These are phyloP conservation scores for Aspergillus nomiae DNA, from an alignment of 2,329 filamentous ascomycete genomes.

Conservation along the genomic window DNA sequence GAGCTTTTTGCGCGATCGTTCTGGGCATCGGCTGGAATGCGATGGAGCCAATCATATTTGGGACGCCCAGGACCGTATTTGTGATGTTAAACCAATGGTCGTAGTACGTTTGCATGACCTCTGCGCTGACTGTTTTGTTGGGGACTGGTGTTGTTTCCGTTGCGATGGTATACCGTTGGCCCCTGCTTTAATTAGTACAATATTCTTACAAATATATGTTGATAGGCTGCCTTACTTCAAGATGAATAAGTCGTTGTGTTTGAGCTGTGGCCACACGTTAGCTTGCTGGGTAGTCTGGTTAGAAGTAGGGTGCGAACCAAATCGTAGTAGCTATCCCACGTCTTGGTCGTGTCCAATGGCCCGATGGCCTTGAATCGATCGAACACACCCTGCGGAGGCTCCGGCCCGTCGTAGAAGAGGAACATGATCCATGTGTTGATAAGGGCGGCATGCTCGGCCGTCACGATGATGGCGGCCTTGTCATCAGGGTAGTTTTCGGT, in stretches of 20 bases:
- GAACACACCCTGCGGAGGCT: conserved; percentile 57
- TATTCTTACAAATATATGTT: too few species aligned
- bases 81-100: conserved; percentile 37
- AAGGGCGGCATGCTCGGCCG: conserved; percentile 50
- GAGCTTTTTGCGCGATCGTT: conserved; percentile 35
- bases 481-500: conserved; percentile 56
- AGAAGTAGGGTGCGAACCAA: conserved; percentile 38
- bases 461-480: conserved; percentile 63
- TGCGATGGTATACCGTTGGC: conserved; percentile 44
- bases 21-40: conserved; percentile 42
- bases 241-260: conserved; percentile 46
- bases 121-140: conserved; percentile 28
- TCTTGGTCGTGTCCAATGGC: conserved; percentile 50
- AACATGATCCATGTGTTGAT: conserved; percentile 63
- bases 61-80: conserved; percentile 28
- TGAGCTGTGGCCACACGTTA: conserved; percentile 23
- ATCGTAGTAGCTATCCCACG: conserved; percentile 49
- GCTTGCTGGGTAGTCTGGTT: neutral
- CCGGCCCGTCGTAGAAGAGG: conserved; percentile 63
- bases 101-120: conserved; percentile 34
- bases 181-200: conserved; percentile 23
- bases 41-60: conserved; percentile 34
- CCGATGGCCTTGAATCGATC: conserved; percentile 56
- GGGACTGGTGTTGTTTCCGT: conserved; percentile 44
- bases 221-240: conserved; percentile 13